Conservation (phyloP, 805 yeast species). For the Metschnikowia cubensis region DNA sequence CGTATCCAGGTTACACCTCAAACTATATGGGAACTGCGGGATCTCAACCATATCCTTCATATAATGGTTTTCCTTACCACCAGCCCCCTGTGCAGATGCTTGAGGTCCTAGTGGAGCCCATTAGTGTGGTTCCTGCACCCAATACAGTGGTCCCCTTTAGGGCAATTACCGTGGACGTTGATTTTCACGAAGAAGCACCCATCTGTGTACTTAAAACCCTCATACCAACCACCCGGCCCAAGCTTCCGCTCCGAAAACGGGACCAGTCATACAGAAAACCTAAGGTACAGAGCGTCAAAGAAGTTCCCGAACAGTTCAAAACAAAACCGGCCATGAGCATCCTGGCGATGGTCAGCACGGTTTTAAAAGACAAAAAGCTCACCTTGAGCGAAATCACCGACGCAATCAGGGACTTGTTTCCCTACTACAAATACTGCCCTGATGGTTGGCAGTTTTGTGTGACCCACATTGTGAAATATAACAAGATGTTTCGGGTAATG, state of each 20-base stretch:
- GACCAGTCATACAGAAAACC: slow-evolving; percentile 38
- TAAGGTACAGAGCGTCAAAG: slow-evolving; percentile 70
- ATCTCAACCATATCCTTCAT: slow-evolving; percentile 2
- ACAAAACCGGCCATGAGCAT: slow-evolving; percentile 80
- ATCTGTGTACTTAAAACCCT: slow-evolving; percentile 32
- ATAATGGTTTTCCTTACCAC: neutral
- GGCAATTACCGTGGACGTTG: slow-evolving; percentile 27
- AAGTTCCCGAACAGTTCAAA: slow-evolving; percentile 84
- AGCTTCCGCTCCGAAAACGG: slow-evolving; percentile 28
- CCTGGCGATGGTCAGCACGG: slow-evolving; percentile 75
- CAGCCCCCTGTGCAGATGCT: slow-evolving; percentile 35
- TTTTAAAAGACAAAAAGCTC: slow-evolving; percentile 64
- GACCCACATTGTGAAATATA: slow-evolving; percentile 81
- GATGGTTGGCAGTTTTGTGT: slow-evolving; percentile 98
- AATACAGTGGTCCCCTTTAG: slow-evolving; percentile 19
- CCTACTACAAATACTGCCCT: slow-evolving; percentile 88
- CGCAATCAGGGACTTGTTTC: slow-evolving; percentile 81
- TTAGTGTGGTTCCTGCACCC: slow-evolving; percentile 23
- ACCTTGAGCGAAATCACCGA: slow-evolving; percentile 65
- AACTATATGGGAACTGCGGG: neutral
- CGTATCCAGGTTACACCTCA: neutral
- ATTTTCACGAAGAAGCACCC: slow-evolving; percentile 19
- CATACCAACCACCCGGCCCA: slow-evolving; percentile 29
- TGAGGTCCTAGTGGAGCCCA: slow-evolving; percentile 28
- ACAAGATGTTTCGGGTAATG: slow-evolving; percentile 78